Conservation (phyloP, 768 basidiomycete species). For the Dioszegia aurantiaca region DNA sequence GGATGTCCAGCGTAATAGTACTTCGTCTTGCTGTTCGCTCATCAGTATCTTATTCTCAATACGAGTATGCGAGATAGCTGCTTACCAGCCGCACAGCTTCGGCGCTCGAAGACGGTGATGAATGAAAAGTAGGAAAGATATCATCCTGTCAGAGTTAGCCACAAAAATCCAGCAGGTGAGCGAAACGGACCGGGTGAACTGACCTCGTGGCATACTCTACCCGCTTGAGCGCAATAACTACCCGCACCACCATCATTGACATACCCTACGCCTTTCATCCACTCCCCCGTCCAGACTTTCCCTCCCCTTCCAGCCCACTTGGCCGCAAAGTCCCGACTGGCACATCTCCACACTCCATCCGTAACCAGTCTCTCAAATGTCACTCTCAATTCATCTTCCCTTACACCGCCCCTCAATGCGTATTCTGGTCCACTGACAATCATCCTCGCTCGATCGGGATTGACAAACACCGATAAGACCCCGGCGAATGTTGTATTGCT, state of each 20-base stretch:
- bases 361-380: slow-evolving; percentile 33
- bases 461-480: slow-evolving; percentile 19
- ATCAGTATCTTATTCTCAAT: neutral
- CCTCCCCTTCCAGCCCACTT: slow-evolving; percentile 30
- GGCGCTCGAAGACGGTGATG: slow-evolving; percentile 14
- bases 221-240: slow-evolving; percentile 27
- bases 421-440: slow-evolving; percentile 23
- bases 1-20: slow-evolving; percentile 26
- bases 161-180: neutral
- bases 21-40: slow-evolving; percentile 21
- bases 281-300: slow-evolving; percentile 48
- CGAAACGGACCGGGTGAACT: neutral
- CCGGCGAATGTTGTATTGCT: slow-evolving; percentile 23
- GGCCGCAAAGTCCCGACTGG: slow-evolving; percentile 30
- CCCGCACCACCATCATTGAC: slow-evolving; percentile 21
- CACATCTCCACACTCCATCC: slow-evolving; percentile 41
- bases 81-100: slow-evolving; percentile 13
- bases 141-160: slow-evolving; percentile 32
- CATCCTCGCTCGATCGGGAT: slow-evolving; percentile 21
- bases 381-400: slow-evolving; percentile 23
- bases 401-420: slow-evolving; percentile 15
- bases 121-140: slow-evolving; percentile 33
- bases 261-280: slow-evolving; percentile 37
- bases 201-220: slow-evolving; percentile 48
- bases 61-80: neutral